A percentile compares a stretch with the other conserved stretches of the same genome.
Conservation (phyloP, 352 stramenopile species). For the Globisporangium lucens region DNA sequence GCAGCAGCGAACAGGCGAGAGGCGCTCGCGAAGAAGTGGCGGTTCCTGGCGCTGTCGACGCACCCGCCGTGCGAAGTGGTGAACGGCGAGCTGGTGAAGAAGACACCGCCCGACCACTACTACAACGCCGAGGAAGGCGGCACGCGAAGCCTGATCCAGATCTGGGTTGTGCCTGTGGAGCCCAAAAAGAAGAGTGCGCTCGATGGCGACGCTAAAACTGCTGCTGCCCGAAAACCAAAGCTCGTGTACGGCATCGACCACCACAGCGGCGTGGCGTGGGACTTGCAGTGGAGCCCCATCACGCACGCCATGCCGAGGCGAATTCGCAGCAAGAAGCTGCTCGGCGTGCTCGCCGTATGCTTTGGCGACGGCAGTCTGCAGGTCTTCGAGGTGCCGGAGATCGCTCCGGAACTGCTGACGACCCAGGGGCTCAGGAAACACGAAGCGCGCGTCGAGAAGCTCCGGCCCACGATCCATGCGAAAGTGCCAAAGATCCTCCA, state of each 20-base stretch:
- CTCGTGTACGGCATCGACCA: constrained; percentile 81
- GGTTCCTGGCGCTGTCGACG: constrained; percentile 56
- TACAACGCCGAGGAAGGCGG: constrained; percentile 43
- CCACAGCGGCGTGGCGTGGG: constrained; percentile 69
- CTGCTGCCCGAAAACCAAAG: constrained; percentile 26
- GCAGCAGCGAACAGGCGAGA: constrained; percentile 8
- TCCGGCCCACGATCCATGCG: constrained; percentile 41
- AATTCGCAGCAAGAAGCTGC: constrained; percentile 21
- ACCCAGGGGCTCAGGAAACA: constrained; percentile 3
- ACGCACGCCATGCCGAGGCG: constrained; percentile 35
- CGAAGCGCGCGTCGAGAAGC: constrained; percentile 36
- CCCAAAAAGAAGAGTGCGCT: not conserved
- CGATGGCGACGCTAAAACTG: not conserved
- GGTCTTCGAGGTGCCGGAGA: constrained; percentile 60
- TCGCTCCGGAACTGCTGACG: constrained; percentile 36
- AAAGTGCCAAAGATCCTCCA: constrained; percentile 50
- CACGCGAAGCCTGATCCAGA: constrained; percentile 61
- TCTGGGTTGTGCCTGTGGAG: constrained; percentile 67
- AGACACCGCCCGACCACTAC: constrained; percentile 72
- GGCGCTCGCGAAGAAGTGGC: constrained; percentile 33
- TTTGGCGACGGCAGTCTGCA: constrained; percentile 76
- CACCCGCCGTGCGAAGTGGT: constrained; percentile 67
- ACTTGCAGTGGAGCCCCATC: constrained; percentile 74
- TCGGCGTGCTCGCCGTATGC: constrained; percentile 64
- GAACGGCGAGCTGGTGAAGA: constrained; percentile 56